Evolutionary conservation across 192 early-diverging fungal genomes (phyloP).

Genomic region (Kappamyces sp.): DNA sequence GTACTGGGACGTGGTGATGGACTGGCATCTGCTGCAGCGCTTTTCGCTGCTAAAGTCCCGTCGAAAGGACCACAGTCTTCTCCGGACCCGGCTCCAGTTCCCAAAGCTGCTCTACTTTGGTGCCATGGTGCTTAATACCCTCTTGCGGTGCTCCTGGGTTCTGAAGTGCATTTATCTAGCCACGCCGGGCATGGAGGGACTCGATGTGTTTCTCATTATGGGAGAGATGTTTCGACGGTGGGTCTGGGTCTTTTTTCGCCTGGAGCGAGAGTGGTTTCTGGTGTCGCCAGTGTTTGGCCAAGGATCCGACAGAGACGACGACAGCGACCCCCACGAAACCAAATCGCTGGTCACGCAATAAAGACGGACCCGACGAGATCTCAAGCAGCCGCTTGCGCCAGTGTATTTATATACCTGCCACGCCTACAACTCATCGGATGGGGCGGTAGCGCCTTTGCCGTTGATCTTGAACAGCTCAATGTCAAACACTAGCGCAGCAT

Average conservation of each 20-base stretch:
- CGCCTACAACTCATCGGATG: too few relatives aligned
- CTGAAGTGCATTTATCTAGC: conserved; percentile 29
- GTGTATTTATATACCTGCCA: too few relatives aligned
- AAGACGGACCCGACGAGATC: too few relatives aligned
- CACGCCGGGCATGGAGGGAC: conserved; percentile 58
- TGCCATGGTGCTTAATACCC: conserved; percentile 72
- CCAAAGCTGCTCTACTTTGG: conserved; percentile 63
- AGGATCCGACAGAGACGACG: too few relatives aligned
- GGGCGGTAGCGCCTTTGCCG: not conserved
- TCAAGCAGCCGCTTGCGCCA: too few relatives aligned
- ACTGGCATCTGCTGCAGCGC: conserved; percentile 65
- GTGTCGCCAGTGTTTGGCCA: too few relatives aligned
- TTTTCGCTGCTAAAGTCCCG: conserved; percentile 4
- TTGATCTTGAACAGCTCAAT: conserved; percentile 65
- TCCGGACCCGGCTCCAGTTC: conserved; percentile 67
- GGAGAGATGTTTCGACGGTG: conserved; percentile 82
- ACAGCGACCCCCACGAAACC: too few relatives aligned
- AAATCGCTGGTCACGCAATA: too few relatives aligned
- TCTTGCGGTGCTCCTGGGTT: conserved; percentile 82
- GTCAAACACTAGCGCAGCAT: conserved; percentile 70
- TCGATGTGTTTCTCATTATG: conserved; percentile 70
- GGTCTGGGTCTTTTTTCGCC: conserved; percentile 90
- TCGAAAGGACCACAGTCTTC: conserved; percentile 25
- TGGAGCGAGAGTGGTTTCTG: conserved; percentile 68
- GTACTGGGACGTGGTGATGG: conserved; percentile 92